Percentiles rank a stretch among this genome's conserved stretches.
These are phyloP conservation scores for Trichocladium antarcticum DNA, from an alignment of 495 filamentous ascomycete species.

Conservation along the genomic window DNA sequence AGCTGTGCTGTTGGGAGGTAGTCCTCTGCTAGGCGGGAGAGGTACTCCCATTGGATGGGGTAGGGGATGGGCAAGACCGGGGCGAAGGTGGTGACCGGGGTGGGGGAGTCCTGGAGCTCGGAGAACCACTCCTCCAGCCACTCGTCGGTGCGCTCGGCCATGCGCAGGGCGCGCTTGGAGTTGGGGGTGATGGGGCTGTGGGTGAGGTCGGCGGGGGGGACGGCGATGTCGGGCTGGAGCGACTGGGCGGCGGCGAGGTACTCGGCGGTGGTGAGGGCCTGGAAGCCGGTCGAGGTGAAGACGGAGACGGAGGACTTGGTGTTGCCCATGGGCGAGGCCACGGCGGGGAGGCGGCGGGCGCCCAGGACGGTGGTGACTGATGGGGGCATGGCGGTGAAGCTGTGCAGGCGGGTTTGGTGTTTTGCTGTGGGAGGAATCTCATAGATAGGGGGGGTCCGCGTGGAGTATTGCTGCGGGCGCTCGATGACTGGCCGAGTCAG, in stretches of 20 bases:
- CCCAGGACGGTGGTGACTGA: conserved; percentile 58
- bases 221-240: conserved; percentile 67
- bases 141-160: conserved; percentile 78
- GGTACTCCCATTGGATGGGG: conserved; percentile 62
- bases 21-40: conserved; percentile 52
- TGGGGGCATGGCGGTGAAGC: conserved; percentile 54
- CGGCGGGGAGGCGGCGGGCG: conserved; percentile 64
- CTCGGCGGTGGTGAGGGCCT: conserved; percentile 50
- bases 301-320: conserved; percentile 61
- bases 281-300: conserved; percentile 75
- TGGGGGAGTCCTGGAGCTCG: conserved; percentile 35
- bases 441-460: conserved; percentile 32
- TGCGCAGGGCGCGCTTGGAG: conserved; percentile 61
- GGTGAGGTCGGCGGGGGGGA: conserved; percentile 68
- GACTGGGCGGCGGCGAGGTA: conserved; percentile 52
- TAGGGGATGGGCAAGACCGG: conserved; percentile 68
- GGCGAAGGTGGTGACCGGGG: conserved; percentile 52
- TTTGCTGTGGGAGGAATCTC: conserved; percentile 25
- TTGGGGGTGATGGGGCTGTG: conserved; percentile 44
- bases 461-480: conserved; percentile 40
- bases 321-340: conserved; percentile 61
- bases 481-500: conserved; percentile 58
- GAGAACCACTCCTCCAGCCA: conserved; percentile 63
- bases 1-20: conserved; percentile 37
- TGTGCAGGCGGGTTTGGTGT: conserved; percentile 48